Evolutionary conservation across 805 yeast genomes (phyloP).

Genomic region (Starmera quercuum): DNA sequence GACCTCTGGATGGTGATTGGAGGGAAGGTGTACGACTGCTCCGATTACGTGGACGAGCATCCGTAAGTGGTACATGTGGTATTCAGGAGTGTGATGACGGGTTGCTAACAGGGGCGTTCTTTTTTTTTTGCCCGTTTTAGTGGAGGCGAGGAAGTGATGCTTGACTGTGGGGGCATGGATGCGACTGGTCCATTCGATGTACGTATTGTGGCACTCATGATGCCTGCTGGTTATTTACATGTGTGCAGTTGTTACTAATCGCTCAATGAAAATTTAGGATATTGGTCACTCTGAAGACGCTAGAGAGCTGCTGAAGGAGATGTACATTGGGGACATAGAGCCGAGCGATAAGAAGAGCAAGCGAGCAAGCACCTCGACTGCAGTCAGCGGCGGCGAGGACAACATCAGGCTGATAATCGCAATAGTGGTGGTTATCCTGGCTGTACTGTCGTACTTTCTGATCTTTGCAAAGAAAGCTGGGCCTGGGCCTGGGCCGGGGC

Average conservation of each 20-base stretch:
- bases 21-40: constrained; percentile 81
- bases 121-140: too few species aligned
- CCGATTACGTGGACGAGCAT: constrained; percentile 45
- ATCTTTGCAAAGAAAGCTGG: not conserved
- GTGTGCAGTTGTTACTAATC: constrained; percentile 21
- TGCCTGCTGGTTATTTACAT: not conserved
- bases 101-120: constrained; percentile 20
- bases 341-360: constrained; percentile 10
- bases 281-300: constrained; percentile 99
- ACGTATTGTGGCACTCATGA: constrained; percentile 24
- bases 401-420: constrained; percentile 11
- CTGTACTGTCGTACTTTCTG: not conserved
- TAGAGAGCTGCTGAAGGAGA: constrained; percentile 57
- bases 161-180: constrained; percentile 78
- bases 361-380: constrained; percentile 3
- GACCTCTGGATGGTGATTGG: constrained; percentile 83
- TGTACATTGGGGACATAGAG: constrained; percentile 75
- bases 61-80: constrained; percentile 29
- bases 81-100: not conserved
- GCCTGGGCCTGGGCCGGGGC: too few species aligned
- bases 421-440: not conserved
- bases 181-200: constrained; percentile 73
- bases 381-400: constrained; percentile 20
- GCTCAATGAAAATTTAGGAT: constrained; percentile 40
- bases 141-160: constrained; percentile 82